Evolutionary conservation across 352 stramenopile species (phyloP).

Genomic region (Globisporangium acanthophoron): DNA sequence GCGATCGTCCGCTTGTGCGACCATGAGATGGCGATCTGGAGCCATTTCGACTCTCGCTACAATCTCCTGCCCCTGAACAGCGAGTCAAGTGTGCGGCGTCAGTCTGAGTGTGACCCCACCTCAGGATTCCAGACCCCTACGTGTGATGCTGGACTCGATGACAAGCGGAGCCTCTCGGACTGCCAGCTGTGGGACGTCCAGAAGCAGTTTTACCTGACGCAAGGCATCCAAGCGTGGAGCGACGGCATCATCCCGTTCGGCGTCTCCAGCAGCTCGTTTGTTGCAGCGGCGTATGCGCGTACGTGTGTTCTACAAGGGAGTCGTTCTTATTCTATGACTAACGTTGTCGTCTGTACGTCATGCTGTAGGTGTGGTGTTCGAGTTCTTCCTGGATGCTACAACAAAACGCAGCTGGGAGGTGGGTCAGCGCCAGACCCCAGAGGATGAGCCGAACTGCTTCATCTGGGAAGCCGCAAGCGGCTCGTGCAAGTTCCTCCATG

Average conservation of each 20-base stretch:
- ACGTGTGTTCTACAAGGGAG: not conserved
- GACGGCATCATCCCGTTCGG: constrained; percentile 66
- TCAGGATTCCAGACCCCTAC: not conserved
- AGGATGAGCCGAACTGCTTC: constrained; percentile 48
- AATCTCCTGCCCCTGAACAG: no score
- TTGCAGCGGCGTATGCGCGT: constrained; percentile 62
- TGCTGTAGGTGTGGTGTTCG: constrained; percentile 21
- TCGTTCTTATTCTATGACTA: not conserved
- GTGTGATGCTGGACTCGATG: not conserved
- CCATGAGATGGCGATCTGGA: constrained; percentile 27
- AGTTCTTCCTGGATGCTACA: constrained; percentile 33
- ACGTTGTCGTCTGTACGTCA: not conserved
- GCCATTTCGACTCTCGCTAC: not conserved
- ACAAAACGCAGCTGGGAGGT: not conserved
- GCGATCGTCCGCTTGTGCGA: constrained; percentile 30
- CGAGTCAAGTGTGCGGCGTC: not conserved
- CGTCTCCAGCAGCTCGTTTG: constrained; percentile 74
- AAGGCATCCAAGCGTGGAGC: constrained; percentile 74
- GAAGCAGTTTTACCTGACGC: constrained; percentile 75
- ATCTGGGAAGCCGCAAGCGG: constrained; percentile 81
- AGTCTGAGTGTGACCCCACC: not conserved
- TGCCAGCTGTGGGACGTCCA: constrained; percentile 68
- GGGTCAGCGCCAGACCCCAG: not conserved
- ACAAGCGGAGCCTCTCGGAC: constrained; percentile 29
- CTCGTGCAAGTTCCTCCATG: constrained; percentile 77